phyloP scores from a whole-genome alignment of 306 rosid species.

The Delonix regia region DNA sequence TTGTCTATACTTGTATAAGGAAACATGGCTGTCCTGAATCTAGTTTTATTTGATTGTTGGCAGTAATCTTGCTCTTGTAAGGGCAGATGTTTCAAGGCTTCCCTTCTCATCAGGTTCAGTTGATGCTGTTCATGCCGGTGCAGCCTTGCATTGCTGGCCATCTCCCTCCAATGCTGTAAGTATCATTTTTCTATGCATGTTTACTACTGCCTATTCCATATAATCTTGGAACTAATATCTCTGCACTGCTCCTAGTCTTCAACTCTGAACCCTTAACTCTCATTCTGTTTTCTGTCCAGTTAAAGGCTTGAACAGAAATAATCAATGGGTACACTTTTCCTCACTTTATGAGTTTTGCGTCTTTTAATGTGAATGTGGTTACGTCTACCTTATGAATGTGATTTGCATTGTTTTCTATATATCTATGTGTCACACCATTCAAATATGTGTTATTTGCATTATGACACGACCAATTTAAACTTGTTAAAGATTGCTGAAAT shows the following conservation, averaged over 20 bases:
- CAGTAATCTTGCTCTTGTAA: constrained; percentile 94
- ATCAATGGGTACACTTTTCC: background rate
- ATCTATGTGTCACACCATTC: background rate
- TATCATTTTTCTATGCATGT: constrained; percentile 30
- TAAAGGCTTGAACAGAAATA: background rate
- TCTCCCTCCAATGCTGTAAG: constrained; percentile 97
- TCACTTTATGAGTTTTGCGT: background rate
- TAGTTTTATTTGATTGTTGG: constrained; percentile 45
- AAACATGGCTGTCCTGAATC: constrained; percentile 17
- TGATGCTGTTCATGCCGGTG: constrained; percentile 97
- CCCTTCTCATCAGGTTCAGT: constrained; percentile 84
- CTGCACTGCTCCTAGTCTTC: background rate
- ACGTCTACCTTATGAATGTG: background rate
- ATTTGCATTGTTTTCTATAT: background rate
- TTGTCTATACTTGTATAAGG: background rate
- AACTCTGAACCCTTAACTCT: background rate
- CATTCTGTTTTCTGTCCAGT: background rate
- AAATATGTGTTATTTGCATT: constrained; percentile 13
- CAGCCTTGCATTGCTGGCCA: constrained; percentile 97
- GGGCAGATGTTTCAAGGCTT: constrained; percentile 97
- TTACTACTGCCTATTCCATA: constrained; percentile 1
- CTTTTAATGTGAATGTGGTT: background rate
- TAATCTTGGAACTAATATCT: background rate
- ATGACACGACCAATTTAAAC: constrained; percentile 2
- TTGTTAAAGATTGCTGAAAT: constrained; percentile 68